A percentile compares a stretch with the other conserved stretches of the same genome.
phyloP scores from a whole-genome alignment of 2,329 filamentous ascomycete species.

The Drechslerella coelobrocha region DNA sequence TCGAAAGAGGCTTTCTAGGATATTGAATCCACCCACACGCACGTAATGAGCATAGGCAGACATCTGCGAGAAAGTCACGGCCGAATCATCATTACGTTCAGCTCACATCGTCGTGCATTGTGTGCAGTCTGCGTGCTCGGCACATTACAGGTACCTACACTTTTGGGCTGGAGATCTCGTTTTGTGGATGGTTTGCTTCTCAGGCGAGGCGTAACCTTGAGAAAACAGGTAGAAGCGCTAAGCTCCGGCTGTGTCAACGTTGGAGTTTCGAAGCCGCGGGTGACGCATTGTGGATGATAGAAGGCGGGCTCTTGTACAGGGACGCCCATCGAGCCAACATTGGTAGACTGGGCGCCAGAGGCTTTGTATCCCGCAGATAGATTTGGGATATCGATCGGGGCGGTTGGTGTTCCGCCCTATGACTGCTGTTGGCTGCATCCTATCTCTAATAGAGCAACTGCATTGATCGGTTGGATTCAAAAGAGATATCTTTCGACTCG shows the following conservation, averaged over 20 bases:
- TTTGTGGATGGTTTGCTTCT: background rate
- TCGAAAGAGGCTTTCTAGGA: background rate
- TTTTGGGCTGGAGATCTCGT: background rate
- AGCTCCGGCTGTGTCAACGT: slow-evolving; percentile 42
- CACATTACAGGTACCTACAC: too few relatives aligned
- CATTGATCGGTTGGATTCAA: slow-evolving; percentile 8
- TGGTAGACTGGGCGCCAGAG: background rate
- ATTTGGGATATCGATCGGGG: slow-evolving; percentile 4
- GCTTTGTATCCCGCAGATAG: background rate
- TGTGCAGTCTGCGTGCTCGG: too few relatives aligned
- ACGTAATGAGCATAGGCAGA: slow-evolving; percentile 34
- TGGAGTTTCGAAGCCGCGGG: slow-evolving; percentile 21
- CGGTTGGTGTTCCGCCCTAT: background rate
- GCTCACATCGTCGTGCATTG: background rate
- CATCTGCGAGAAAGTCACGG: slow-evolving; percentile 14
- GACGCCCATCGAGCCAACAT: slow-evolving; percentile 6
- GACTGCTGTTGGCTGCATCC: background rate
- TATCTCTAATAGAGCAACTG: slow-evolving; percentile 3
- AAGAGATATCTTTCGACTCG: slow-evolving; percentile 31
- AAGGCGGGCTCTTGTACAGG: slow-evolving; percentile 7
- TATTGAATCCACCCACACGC: slow-evolving; percentile 17
- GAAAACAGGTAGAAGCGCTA: slow-evolving; percentile 49
- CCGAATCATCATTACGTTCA: slow-evolving; percentile 44
- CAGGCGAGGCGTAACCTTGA: slow-evolving; percentile 26
- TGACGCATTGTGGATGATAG: slow-evolving; percentile 39